Conservation (phyloP, 306 rosid species). For the Acacia confusa region DNA sequence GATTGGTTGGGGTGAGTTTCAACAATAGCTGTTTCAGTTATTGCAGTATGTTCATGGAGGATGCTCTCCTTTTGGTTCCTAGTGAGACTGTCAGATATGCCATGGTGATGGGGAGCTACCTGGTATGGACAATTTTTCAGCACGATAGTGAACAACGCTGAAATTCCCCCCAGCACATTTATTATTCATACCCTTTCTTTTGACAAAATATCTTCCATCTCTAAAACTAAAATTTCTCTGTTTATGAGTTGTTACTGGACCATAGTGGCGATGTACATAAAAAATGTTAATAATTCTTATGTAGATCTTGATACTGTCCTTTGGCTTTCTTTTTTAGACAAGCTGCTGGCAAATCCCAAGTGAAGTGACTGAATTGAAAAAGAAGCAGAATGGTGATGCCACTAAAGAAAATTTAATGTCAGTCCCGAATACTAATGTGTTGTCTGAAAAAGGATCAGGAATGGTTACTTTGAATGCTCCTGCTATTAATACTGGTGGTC, state of each 20-base stretch:
- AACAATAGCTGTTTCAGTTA: neutral
- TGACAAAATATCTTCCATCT: neutral
- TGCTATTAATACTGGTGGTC: slow-evolving; percentile 88
- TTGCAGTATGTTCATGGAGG: neutral
- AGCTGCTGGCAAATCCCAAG: slow-evolving; percentile 99
- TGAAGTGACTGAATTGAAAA: slow-evolving; percentile 86
- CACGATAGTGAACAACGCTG: neutral
- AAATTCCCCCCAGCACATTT: neutral
- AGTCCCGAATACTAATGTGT: slow-evolving; percentile 55
- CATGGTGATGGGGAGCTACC: neutral
- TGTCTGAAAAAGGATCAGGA: slow-evolving; percentile 70
- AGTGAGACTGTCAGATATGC: neutral
- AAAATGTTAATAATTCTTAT: neutral
- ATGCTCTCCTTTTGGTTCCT: neutral
- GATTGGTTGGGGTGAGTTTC: neutral
- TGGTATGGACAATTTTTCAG: neutral
- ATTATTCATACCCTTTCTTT: neutral
- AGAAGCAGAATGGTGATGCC: slow-evolving; percentile 71
- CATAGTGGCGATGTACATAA: neutral
- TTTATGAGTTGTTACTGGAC: neutral
- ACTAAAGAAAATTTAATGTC: slow-evolving; percentile 55
- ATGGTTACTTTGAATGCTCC: slow-evolving; percentile 77
- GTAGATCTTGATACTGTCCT: slow-evolving; percentile 9
- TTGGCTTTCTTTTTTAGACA: slow-evolving; percentile 48
- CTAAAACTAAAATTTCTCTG: neutral